These are phyloP conservation scores for Beauveria rudraprayagi DNA, from an alignment of 2,329 filamentous ascomycete species.

Conservation along the genomic window DNA sequence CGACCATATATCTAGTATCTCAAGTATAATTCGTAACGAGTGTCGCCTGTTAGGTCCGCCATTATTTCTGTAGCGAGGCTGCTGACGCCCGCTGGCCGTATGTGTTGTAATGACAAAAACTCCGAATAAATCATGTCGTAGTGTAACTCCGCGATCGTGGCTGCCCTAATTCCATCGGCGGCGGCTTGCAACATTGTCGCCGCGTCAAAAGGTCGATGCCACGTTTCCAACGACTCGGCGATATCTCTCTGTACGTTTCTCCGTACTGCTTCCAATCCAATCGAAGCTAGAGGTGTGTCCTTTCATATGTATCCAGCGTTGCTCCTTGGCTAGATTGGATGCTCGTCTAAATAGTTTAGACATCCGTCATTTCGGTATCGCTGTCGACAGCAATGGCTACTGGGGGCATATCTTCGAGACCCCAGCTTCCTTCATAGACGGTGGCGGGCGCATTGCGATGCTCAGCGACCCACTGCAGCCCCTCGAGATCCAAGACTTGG, in stretches of 20 bases:
- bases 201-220: background rate
- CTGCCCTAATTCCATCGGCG: background rate
- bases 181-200: background rate
- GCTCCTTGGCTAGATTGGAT: conserved; percentile 11
- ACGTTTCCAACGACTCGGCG: background rate
- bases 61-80: background rate
- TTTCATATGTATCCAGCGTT: conserved; percentile 7
- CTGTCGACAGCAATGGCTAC: conserved; percentile 29
- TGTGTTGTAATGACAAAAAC: conserved; percentile 6
- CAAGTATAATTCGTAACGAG: conserved; percentile 19
- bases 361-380: conserved; percentile 54
- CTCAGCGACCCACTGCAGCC: conserved; percentile 70
- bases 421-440: conserved; percentile 93
- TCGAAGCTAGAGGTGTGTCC: background rate
- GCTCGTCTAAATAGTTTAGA: conserved; percentile 26
- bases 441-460: conserved; percentile 83
- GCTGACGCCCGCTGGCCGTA: background rate
- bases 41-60: background rate
- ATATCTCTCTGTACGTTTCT: conserved; percentile 1
- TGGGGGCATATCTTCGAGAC: conserved; percentile 54
- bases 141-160: background rate
- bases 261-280: conserved; percentile 9
- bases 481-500: conserved; percentile 63
- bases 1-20: conserved; percentile 19
- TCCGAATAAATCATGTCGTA: conserved; percentile 10